Conservation (phyloP, 345 rosid genomes). For the Microthlaspi erraticum region DNA sequence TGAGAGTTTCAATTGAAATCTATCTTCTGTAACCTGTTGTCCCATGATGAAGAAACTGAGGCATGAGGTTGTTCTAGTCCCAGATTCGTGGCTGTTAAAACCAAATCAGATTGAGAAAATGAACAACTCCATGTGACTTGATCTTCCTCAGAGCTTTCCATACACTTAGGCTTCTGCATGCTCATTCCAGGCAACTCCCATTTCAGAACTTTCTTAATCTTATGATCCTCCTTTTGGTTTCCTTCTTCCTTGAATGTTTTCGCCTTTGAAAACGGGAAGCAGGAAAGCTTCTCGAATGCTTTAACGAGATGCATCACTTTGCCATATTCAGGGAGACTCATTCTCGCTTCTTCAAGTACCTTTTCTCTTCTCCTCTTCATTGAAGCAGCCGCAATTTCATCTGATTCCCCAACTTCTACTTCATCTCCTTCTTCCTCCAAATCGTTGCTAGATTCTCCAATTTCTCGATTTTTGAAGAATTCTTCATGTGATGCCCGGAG, state of each 20-base stretch:
- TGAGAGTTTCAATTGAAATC: not conserved
- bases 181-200: constrained; percentile 87
- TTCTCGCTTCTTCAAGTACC: constrained; percentile 76
- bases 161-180: constrained; percentile 46
- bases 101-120: constrained; percentile 57
- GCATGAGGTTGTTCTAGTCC: constrained; percentile 58
- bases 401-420: constrained; percentile 31
- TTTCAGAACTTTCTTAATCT: constrained; percentile 53
- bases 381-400: constrained; percentile 44
- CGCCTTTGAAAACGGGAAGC: constrained; percentile 48
- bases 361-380: constrained; percentile 82
- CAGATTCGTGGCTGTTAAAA: constrained; percentile 64
- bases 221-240: constrained; percentile 38
- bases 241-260: constrained; percentile 27
- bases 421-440: constrained; percentile 35
- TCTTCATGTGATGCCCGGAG: constrained; percentile 83
- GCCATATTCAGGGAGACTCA: constrained; percentile 71
- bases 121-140: constrained; percentile 49
- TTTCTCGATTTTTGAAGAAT: constrained; percentile 55
- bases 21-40: constrained; percentile 54
- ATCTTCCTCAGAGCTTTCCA: constrained; percentile 41
- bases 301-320: constrained; percentile 83
- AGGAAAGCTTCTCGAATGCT: constrained; percentile 73
- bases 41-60: constrained; percentile 74
- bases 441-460: constrained; percentile 21